Evolutionary conservation across 345 rosid genomes (phyloP).

Genomic region (Melaleuca alternifolia): DNA sequence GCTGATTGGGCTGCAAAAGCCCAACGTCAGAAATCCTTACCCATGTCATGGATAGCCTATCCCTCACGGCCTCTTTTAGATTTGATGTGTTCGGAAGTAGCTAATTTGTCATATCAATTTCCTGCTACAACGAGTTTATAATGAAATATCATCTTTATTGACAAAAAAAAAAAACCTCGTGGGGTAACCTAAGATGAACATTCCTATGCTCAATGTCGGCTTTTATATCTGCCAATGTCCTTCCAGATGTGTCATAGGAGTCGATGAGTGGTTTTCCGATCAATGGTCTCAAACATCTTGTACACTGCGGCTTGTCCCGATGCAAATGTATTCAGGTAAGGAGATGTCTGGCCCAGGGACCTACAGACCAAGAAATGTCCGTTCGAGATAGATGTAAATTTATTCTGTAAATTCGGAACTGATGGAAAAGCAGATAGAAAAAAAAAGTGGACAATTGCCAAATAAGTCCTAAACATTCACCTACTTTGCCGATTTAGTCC

Average conservation of each 20-base stretch:
- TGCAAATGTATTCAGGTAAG: slow-evolving; percentile 51
- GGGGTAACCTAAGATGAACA: slow-evolving; percentile 47
- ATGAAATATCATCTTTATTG: too few relatives aligned
- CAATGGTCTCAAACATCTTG: slow-evolving; percentile 65
- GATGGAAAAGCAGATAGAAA: neutral
- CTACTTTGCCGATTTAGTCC: too few relatives aligned
- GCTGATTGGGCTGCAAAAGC: too few relatives aligned
- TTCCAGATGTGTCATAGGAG: slow-evolving; percentile 33
- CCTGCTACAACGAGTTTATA: too few relatives aligned
- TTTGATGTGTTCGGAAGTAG: too few relatives aligned
- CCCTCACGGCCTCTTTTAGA: too few relatives aligned
- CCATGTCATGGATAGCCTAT: too few relatives aligned
- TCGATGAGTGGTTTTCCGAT: slow-evolving; percentile 46
- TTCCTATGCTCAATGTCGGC: slow-evolving; percentile 53
- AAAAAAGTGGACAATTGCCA: too few relatives aligned
- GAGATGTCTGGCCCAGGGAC: slow-evolving; percentile 61
- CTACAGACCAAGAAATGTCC: slow-evolving; percentile 7
- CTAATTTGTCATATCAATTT: too few relatives aligned
- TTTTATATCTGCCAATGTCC: slow-evolving; percentile 23
- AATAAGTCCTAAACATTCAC: too few relatives aligned
- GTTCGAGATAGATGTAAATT: neutral
- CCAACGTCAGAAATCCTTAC: too few relatives aligned
- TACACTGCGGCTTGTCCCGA: slow-evolving; percentile 62
- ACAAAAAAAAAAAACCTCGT: too few relatives aligned
- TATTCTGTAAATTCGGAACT: neutral